Evolutionary conservation across 2,329 filamentous ascomycete genomes (phyloP).

Genomic region (Diaporthe humulicola): DNA sequence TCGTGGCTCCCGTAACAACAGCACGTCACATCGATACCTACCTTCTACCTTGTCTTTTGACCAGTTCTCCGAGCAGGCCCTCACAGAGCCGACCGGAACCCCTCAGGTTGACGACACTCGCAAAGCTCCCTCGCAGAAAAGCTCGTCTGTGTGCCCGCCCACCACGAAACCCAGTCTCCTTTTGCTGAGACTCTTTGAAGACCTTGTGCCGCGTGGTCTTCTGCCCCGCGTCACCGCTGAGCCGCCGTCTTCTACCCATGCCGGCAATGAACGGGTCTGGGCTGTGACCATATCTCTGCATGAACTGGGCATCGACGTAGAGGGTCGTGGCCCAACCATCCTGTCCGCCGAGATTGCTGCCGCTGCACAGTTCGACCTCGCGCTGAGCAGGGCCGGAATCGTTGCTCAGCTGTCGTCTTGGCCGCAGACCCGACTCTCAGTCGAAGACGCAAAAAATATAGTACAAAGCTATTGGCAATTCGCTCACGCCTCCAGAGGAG

Average conservation of each 20-base stretch:
- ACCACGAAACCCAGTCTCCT: neutral
- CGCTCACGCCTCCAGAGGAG: neutral
- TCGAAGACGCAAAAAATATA: neutral
- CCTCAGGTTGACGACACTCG: neutral
- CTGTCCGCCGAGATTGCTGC: slow-evolving; percentile 24
- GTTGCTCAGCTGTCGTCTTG: neutral
- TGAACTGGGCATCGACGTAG: slow-evolving; percentile 11
- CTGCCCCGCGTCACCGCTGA: slow-evolving; percentile 1
- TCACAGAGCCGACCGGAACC: neutral
- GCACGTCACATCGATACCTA: neutral
- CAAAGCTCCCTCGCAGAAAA: neutral
- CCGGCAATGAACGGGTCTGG: neutral
- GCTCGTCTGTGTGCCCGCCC: neutral
- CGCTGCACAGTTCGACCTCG: slow-evolving; percentile 10
- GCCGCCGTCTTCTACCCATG: neutral
- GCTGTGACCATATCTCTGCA: slow-evolving; percentile 10
- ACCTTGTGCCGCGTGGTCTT: slow-evolving; percentile 11
- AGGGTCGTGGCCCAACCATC: neutral
- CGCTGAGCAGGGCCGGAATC: neutral
- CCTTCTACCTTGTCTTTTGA: neutral
- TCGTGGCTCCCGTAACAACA: neutral
- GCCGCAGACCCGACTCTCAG: neutral
- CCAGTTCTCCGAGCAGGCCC: neutral
- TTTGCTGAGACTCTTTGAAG: neutral
- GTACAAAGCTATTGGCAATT: slow-evolving; percentile 24